Evolutionary conservation across 116 monocot species (phyloP).

Genomic region (Trichopus zeylanicus): DNA sequence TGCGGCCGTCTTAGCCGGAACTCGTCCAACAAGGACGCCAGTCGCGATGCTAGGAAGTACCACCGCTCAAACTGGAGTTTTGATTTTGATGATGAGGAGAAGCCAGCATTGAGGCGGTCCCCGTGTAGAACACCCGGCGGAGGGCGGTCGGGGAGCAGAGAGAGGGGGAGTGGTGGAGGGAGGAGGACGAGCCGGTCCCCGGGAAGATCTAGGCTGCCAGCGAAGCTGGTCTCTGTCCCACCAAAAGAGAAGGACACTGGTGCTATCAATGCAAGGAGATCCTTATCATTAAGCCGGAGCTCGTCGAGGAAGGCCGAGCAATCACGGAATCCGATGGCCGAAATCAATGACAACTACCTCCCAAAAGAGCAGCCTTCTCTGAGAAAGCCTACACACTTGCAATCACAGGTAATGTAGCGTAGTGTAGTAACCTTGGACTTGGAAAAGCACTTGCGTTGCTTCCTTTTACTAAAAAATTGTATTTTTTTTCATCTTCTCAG

Average conservation of each 20-base stretch:
- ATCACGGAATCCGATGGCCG: constrained; percentile 79
- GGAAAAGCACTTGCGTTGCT: background rate
- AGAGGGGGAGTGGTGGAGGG: constrained; percentile 38
- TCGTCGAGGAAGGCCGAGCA: constrained; percentile 73
- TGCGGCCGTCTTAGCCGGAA: constrained; percentile 96
- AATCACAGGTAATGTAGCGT: constrained; percentile 26
- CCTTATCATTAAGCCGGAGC: constrained; percentile 57
- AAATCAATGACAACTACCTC: constrained; percentile 61
- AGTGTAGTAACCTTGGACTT: background rate
- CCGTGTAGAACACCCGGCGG: constrained; percentile 54
- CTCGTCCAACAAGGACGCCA: constrained; percentile 43
- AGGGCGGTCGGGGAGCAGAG: constrained; percentile 61
- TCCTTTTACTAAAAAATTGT: background rate
- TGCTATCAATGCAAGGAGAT: constrained; percentile 2
- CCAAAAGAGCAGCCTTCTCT: constrained; percentile 10
- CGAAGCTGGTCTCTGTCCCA: constrained; percentile 85
- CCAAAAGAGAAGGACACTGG: constrained; percentile 49
- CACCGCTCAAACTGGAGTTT: constrained; percentile 77
- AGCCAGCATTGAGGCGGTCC: constrained; percentile 45
- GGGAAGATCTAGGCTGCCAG: constrained; percentile 43
- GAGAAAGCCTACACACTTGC: constrained; percentile 2
- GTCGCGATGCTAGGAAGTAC: constrained; percentile 22
- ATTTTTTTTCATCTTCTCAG: background rate
- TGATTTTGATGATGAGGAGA: constrained; percentile 70
- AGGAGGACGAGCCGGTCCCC: constrained; percentile 81